Percentiles rank a stretch among this genome's conserved stretches.
Conservation (phyloP, 306 rosid genomes). For the Rubus idaeus region DNA sequence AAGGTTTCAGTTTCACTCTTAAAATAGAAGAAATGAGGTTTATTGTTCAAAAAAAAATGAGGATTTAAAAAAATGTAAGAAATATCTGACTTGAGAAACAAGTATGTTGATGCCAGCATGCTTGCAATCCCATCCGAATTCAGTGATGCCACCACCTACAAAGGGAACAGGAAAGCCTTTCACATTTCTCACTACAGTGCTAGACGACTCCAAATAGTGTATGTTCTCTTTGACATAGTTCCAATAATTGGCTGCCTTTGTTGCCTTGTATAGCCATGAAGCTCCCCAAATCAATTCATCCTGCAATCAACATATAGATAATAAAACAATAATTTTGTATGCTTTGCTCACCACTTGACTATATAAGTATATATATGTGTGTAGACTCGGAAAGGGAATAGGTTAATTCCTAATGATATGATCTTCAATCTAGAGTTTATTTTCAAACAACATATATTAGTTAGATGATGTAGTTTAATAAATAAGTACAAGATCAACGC, state of each 20-base stretch:
- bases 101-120: constrained; percentile 55
- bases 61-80: neutral
- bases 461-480: neutral
- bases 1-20: neutral
- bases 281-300: constrained; percentile 64
- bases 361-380: neutral
- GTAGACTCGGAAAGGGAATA: too few relatives aligned
- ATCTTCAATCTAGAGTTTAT: too few relatives aligned
- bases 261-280: constrained; percentile 50
- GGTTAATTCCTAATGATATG: neutral
- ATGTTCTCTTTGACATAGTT: constrained; percentile 31
- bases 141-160: neutral
- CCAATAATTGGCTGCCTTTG: constrained; percentile 14
- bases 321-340: neutral
- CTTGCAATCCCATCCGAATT: constrained; percentile 58
- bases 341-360: neutral
- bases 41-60: too few relatives aligned
- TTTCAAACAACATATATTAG: too few relatives aligned
- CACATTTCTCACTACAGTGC: constrained; percentile 2
- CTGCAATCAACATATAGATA: constrained; percentile 10
- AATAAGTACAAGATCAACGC: neutral
- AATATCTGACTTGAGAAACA: constrained; percentile 26
- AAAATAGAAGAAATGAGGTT: neutral
- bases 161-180: neutral
- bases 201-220: neutral